Conservation (phyloP, 345 rosid genomes). For the Geranium brycei region DNA sequence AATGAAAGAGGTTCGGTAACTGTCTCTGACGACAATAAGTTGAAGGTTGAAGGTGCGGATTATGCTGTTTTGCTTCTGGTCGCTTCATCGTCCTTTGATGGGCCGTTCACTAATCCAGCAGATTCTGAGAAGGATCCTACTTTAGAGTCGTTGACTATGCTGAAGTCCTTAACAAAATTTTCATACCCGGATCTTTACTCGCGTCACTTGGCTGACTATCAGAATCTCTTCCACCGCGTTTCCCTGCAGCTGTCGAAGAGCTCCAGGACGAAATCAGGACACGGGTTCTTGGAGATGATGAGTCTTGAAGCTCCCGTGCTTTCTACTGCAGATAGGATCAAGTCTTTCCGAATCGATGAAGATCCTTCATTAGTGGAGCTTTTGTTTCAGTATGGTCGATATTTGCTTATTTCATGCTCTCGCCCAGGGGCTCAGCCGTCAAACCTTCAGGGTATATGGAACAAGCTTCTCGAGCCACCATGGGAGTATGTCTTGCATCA, state of each 20-base stretch:
- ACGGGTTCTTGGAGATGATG: conserved; percentile 10
- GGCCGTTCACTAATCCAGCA: conserved; percentile 62
- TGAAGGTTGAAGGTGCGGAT: conserved; percentile 60
- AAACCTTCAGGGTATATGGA: conserved; percentile 94
- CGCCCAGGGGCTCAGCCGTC: conserved; percentile 88
- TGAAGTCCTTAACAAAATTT: conserved; percentile 29
- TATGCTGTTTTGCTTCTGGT: conserved; percentile 58
- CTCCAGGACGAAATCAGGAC: conserved; percentile 17
- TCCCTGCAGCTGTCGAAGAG: conserved; percentile 54
- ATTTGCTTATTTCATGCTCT: conserved; percentile 80
- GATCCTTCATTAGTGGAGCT: conserved; percentile 86
- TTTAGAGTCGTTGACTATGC: conserved; percentile 27
- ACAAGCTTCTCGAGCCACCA: conserved; percentile 54
- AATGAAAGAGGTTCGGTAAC: conserved; percentile 29
- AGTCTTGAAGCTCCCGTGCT: conserved; percentile 12
- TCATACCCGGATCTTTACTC: conserved; percentile 47
- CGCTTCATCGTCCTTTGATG: conserved; percentile 73
- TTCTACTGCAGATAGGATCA: conserved; percentile 73
- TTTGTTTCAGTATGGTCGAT: conserved; percentile 77
- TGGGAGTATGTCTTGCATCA: conserved; percentile 63
- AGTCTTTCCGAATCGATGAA: conserved; percentile 53
- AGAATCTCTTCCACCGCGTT: conserved; percentile 64
- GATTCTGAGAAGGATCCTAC: conserved; percentile 60
- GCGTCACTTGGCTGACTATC: conserved; percentile 67
- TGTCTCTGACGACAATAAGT: conserved; percentile 39